Conservation (phyloP, 1,139 yeast genomes). For the Yamadazyma pseudoaaseri region DNA sequence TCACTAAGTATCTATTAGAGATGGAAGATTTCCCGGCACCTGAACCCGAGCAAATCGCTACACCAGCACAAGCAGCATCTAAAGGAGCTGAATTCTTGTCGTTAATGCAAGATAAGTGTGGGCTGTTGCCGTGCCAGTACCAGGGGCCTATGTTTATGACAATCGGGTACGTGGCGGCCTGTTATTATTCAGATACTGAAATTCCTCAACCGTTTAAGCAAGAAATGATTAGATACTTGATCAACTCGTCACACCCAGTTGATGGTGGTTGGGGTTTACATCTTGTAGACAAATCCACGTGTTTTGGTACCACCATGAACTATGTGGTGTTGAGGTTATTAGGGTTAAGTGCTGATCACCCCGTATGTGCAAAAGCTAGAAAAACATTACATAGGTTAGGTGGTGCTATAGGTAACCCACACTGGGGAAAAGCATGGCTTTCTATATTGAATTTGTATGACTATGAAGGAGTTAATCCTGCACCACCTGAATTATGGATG, state of each 20-base stretch:
- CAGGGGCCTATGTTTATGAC: slow-evolving; percentile 98
- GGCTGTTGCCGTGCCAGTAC: slow-evolving; percentile 88
- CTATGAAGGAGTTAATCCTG: slow-evolving; percentile 98
- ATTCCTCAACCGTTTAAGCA: slow-evolving; percentile 64
- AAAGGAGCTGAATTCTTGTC: slow-evolving; percentile 75
- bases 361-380: slow-evolving; percentile 79
- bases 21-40: slow-evolving; percentile 47
- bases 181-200: slow-evolving; percentile 65
- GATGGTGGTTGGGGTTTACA: slow-evolving; percentile 99
- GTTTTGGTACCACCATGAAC: slow-evolving; percentile 90
- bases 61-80: slow-evolving; percentile 63
- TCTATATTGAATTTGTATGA: slow-evolving; percentile 75
- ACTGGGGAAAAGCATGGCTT: slow-evolving; percentile 97
- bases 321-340: slow-evolving; percentile 75
- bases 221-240: slow-evolving; percentile 80
- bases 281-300: slow-evolving; percentile 86
- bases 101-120: slow-evolving; percentile 72
- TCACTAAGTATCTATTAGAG: slow-evolving; percentile 57
- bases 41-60: slow-evolving; percentile 24
- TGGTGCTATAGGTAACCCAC: slow-evolving; percentile 89
- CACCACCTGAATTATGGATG: slow-evolving; percentile 94
- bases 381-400: slow-evolving; percentile 69
- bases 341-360: slow-evolving; percentile 73
- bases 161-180: slow-evolving; percentile 79
- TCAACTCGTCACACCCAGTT: slow-evolving; percentile 90